phyloP scores from a whole-genome alignment of 345 rosid genomes.

The Populus euphratica region DNA sequence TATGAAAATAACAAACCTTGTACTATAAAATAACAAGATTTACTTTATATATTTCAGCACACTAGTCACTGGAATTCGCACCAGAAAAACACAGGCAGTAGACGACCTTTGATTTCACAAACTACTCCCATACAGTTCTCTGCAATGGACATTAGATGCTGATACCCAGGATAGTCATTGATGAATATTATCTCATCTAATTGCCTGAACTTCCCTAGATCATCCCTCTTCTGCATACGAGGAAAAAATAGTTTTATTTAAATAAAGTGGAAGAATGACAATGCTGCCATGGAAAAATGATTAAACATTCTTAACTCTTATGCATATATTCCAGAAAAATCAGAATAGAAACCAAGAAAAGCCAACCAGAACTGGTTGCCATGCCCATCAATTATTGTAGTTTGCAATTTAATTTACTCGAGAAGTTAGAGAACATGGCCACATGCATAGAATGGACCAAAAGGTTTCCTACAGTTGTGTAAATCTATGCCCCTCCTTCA shows the following conservation, averaged over 20 bases:
- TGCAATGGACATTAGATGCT: constrained; percentile 48
- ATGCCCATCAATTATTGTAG: too few species aligned
- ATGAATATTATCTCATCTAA: constrained; percentile 75
- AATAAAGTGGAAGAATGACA: neutral
- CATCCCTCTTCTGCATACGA: constrained; percentile 64
- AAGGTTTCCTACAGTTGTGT: neutral
- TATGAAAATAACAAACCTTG: neutral
- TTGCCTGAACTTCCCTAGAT: constrained; percentile 82
- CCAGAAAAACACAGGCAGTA: constrained; percentile 11
- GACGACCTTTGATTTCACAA: constrained; percentile 76
- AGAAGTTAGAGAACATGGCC: too few species aligned
- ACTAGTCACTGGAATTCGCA: neutral
- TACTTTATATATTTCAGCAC: neutral
- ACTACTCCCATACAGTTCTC: constrained; percentile 73
- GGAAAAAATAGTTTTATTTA: neutral
- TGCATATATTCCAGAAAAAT: neutral
- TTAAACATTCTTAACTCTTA: neutral
- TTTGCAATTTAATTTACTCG: neutral
- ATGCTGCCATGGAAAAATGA: neutral
- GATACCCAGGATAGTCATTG: constrained; percentile 68
- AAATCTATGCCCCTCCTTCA: too few species aligned
- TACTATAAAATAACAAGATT: neutral
- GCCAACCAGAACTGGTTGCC: neutral
- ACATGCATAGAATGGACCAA: neutral
- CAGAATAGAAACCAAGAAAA: neutral